Conservation (phyloP, 306 rosid genomes). For the Corylus americana region DNA sequence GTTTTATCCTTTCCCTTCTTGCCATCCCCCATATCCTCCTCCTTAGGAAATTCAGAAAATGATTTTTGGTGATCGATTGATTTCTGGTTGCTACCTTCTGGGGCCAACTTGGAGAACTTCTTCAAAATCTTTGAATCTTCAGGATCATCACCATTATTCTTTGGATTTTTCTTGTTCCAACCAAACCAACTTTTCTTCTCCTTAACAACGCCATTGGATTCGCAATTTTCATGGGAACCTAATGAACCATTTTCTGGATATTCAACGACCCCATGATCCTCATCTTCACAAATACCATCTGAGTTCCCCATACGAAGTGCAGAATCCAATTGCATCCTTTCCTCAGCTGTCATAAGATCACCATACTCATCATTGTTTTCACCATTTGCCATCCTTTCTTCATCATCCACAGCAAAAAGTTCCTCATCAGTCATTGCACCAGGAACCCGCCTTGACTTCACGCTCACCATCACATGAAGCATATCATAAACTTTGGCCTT, state of each 20-base stretch:
- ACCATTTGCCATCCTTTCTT: slow-evolving; percentile 73
- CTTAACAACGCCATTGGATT: slow-evolving; percentile 67
- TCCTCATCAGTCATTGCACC: slow-evolving; percentile 99
- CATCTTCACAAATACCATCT: slow-evolving; percentile 72
- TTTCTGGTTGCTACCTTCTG: slow-evolving; percentile 75
- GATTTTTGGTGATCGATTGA: slow-evolving; percentile 65
- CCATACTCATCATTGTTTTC: slow-evolving; percentile 84
- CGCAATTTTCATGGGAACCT: slow-evolving; percentile 60
- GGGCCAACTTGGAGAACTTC: slow-evolving; percentile 71
- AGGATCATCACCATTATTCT: slow-evolving; percentile 60
- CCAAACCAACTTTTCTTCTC: slow-evolving; percentile 99
- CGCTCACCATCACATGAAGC: slow-evolving; percentile 98
- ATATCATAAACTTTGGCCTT: slow-evolving; percentile 95
- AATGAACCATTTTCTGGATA: slow-evolving; percentile 71
- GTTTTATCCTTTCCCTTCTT: slow-evolving; percentile 89
- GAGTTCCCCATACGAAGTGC: slow-evolving; percentile 84
- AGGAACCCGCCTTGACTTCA: slow-evolving; percentile 95
- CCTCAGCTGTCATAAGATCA: slow-evolving; percentile 95
- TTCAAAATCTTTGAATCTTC: slow-evolving; percentile 73
- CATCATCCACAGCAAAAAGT: slow-evolving; percentile 87
- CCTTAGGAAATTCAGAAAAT: slow-evolving; percentile 60
- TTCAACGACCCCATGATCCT: slow-evolving; percentile 58
- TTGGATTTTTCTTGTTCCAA: slow-evolving; percentile 83
- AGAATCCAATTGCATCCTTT: slow-evolving; percentile 89
- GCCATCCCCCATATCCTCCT: slow-evolving; percentile 64